A percentile compares a stretch with the other conserved stretches of the same genome.
Conservation (phyloP, 148 eudicot species). For the Pharnaceum exiguum region DNA sequence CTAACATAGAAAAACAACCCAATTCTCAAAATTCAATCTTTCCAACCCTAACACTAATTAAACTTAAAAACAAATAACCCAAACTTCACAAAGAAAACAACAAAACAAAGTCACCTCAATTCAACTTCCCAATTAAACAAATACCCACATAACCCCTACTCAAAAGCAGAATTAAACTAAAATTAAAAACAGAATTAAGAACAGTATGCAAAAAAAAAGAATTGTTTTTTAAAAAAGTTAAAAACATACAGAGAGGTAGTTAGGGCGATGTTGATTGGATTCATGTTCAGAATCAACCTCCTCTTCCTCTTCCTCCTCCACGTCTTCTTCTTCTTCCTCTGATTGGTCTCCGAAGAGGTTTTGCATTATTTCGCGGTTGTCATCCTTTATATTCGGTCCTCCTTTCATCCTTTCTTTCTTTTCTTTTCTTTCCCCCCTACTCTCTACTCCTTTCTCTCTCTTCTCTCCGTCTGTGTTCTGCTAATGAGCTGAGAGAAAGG, state of each 20-base stretch:
- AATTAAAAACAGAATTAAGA: background rate
- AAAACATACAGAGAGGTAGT: conserved; percentile 52
- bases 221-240: background rate
- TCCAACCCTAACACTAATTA: too few relatives aligned
- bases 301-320: too few relatives aligned
- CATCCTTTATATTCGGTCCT: conserved; percentile 61
- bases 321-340: conserved; percentile 79
- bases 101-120: too few relatives aligned
- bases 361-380: conserved; percentile 95
- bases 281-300: conserved; percentile 95
- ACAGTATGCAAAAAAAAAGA: background rate
- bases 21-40: too few relatives aligned
- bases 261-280: conserved; percentile 80
- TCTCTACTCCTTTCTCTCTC: background rate
- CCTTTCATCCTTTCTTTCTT: background rate
- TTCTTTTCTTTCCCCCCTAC: background rate
- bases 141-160: background rate
- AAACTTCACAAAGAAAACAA: too few relatives aligned
- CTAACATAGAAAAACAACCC: too few relatives aligned
- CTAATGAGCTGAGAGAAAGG: too few relatives aligned
- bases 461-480: background rate
- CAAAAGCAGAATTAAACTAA: background rate
- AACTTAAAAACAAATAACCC: too few relatives aligned
- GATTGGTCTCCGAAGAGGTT: conserved; percentile 96
- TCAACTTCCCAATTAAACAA: background rate